These are phyloP conservation scores for Daedaleopsis sinensis DNA, from an alignment of 768 basidiomycete genomes.

Conservation along the genomic window DNA sequence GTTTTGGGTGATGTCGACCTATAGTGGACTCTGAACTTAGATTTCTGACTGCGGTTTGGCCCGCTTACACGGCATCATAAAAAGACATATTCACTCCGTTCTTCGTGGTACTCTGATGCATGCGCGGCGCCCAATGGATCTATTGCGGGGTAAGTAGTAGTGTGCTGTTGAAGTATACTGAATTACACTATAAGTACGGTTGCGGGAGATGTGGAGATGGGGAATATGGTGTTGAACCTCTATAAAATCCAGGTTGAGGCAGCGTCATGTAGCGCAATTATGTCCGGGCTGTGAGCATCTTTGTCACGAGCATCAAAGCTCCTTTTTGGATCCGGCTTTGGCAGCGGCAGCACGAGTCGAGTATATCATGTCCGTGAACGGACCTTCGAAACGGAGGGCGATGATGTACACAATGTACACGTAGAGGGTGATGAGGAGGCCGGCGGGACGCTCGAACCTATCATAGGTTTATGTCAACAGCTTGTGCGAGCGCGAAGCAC, in stretches of 20 bases:
- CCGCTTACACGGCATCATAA: too few relatives aligned
- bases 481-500: not conserved
- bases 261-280: not conserved
- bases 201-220: not conserved
- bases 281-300: not conserved
- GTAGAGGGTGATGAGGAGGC: conserved; percentile 76
- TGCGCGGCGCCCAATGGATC: not conserved
- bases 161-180: conserved; percentile 22
- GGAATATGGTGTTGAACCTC: conserved; percentile 21
- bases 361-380: conserved; percentile 86
- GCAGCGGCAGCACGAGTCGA: conserved; percentile 47
- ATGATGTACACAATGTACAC: conserved; percentile 85
- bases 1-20: too few relatives aligned
- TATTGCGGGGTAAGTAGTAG: conserved; percentile 3
- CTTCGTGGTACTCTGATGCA: too few relatives aligned
- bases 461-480: not conserved
- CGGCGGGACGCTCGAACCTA: conserved; percentile 87
- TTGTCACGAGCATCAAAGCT: conserved; percentile 22
- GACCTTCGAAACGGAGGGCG: conserved; percentile 88
- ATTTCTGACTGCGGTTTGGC: too few relatives aligned
- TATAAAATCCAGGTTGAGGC: not conserved
- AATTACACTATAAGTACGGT: conserved; percentile 17
- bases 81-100: not conserved
- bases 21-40: too few relatives aligned
- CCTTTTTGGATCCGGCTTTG: conserved; percentile 33